Percentiles rank a stretch among this genome's conserved stretches.
Conservation (phyloP, 306 rosid species). For the Quercus alba region DNA sequence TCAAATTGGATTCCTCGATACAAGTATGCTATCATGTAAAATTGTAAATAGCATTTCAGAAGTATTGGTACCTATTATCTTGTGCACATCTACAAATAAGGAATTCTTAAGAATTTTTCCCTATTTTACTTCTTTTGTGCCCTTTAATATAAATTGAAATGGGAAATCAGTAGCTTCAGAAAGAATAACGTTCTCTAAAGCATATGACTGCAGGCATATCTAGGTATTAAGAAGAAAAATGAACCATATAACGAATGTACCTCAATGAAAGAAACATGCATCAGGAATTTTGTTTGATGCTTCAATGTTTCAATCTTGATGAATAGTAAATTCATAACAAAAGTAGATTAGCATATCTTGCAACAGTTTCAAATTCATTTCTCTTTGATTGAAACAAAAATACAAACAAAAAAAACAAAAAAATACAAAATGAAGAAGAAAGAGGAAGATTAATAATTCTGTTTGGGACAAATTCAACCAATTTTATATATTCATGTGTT, state of each 20-base stretch:
- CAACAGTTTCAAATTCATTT: no score
- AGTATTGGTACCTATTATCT: background rate
- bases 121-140: background rate
- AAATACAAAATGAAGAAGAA: no score
- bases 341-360: no score
- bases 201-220: background rate
- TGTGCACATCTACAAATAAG: background rate
- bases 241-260: constrained; percentile 24
- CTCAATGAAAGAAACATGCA: constrained; percentile 82
- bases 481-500: no score
- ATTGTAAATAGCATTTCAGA: constrained; percentile 2
- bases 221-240: background rate
- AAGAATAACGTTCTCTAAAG: background rate
- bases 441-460: no score
- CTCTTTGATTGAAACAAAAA: no score
- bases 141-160: background rate
- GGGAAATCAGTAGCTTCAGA: constrained; percentile 8
- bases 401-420: no score
- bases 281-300: constrained; percentile 66
- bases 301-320: constrained; percentile 59
- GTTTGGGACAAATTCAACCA: no score
- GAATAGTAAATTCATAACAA: constrained; percentile 64
- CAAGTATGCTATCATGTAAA: no score
- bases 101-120: background rate
- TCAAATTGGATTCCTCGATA: background rate